These are phyloP conservation scores for Suhomyces bokatorum DNA, from an alignment of 1,139 yeast species.

Conservation along the genomic window DNA sequence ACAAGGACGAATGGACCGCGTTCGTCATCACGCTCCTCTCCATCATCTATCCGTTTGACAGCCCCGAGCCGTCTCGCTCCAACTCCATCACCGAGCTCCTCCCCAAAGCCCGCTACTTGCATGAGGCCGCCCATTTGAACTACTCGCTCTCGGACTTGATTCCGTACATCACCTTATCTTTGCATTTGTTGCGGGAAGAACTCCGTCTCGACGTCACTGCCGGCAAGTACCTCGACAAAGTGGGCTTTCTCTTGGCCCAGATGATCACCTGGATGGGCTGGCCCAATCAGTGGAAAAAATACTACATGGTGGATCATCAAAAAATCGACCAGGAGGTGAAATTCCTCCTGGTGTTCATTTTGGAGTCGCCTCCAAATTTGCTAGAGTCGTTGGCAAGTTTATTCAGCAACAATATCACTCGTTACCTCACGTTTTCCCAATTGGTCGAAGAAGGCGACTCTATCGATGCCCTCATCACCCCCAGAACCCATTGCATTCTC, in stretches of 20 bases:
- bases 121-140: conserved; percentile 27
- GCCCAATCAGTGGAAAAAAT: conserved; percentile 65
- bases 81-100: conserved; percentile 44
- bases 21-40: conserved; percentile 55
- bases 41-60: conserved; percentile 45
- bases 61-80: conserved; percentile 11
- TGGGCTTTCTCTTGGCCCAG: conserved; percentile 62
- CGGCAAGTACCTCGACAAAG: conserved; percentile 29
- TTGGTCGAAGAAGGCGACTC: conserved; percentile 63
- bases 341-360: conserved; percentile 45
- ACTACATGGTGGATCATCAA: conserved; percentile 44
- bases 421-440: conserved; percentile 68
- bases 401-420: conserved; percentile 45
- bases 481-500: conserved; percentile 59
- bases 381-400: conserved; percentile 55
- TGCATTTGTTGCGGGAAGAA: conserved; percentile 82
- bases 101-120: conserved; percentile 39
- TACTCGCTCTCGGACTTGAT: conserved; percentile 50
- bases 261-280: conserved; percentile 71
- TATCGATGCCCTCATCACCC: conserved; percentile 62
- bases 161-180: conserved; percentile 64
- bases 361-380: conserved; percentile 56
- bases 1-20: conserved; percentile 62
- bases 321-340: conserved; percentile 26
- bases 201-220: conserved; percentile 56